A percentile compares a stretch with the other conserved stretches of the same genome.
phyloP scores from a whole-genome alignment of 371 early-diverging fungal genomes.

The Chytridium lagenaria region DNA sequence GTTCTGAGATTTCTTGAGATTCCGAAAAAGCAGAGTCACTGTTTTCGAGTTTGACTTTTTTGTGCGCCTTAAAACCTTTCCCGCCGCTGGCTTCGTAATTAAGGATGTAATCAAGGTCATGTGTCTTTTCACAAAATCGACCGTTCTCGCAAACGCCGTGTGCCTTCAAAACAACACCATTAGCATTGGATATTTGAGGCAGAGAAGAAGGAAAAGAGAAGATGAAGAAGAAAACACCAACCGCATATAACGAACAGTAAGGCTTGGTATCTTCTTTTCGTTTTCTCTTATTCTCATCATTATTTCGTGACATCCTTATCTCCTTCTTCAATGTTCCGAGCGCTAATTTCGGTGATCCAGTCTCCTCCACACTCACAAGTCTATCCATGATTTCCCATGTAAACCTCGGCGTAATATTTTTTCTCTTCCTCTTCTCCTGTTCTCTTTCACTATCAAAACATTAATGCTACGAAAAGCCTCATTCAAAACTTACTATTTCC shows the following conservation, averaged over 20 bases:
- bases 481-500: slow-evolving; percentile 72
- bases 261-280: slow-evolving; percentile 40
- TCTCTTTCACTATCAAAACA: slow-evolving; percentile 41
- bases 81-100: slow-evolving; percentile 65
- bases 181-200: no score
- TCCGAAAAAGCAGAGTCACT: no score
- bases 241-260: slow-evolving; percentile 75
- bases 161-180: slow-evolving; percentile 50
- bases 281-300: slow-evolving; percentile 22
- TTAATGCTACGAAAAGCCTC: no score
- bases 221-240: slow-evolving; percentile 46
- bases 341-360: background rate
- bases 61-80: background rate
- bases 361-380: background rate
- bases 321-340: background rate
- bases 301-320: background rate
- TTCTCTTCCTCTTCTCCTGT: slow-evolving; percentile 24
- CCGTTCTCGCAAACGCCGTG: slow-evolving; percentile 76
- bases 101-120: slow-evolving; percentile 81
- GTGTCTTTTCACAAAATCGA: slow-evolving; percentile 68
- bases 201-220: no score
- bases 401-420: slow-evolving; percentile 15
- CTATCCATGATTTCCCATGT: slow-evolving; percentile 27
- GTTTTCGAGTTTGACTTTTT: no score
- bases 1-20: background rate